These are phyloP conservation scores for Pyrrhoderma lamaoense DNA, from an alignment of 1,284 basidiomycete species.

Conservation along the genomic window DNA sequence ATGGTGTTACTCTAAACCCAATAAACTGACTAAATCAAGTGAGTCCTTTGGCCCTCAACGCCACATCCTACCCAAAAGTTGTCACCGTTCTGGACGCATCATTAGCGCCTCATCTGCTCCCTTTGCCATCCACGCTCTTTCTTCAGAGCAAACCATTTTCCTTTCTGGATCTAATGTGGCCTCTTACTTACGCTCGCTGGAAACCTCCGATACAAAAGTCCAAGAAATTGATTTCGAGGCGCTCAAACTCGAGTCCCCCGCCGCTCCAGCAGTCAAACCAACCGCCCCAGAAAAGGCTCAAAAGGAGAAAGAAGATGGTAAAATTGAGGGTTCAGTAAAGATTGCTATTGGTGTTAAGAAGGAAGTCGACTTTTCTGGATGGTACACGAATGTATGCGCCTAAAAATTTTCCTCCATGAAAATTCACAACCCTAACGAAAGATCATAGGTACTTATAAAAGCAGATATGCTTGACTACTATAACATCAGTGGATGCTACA, in stretches of 20 bases:
- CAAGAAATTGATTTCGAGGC: conserved; percentile 70
- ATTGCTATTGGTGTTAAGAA: conserved; percentile 94
- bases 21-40: conserved; percentile 37
- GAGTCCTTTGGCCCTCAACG: conserved; percentile 69
- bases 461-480: conserved; percentile 99
- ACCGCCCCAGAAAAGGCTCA: conserved; percentile 24
- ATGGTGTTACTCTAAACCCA: not conserved
- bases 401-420: not conserved
- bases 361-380: conserved; percentile 87
- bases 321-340: conserved; percentile 83
- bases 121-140: conserved; percentile 72
- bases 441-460: conserved; percentile 82
- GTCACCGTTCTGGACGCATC: conserved; percentile 73
- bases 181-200: conserved; percentile 65
- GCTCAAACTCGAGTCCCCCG: conserved; percentile 44
- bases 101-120: conserved; percentile 54
- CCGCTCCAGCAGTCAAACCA: conserved; percentile 34
- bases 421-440: conserved; percentile 1
- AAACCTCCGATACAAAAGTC: conserved; percentile 51
- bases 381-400: conserved; percentile 83
- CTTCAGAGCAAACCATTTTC: conserved; percentile 67
- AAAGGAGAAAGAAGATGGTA: conserved; percentile 68
- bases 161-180: conserved; percentile 70
- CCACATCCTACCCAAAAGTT: conserved; percentile 68
- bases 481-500: conserved; percentile 97